phyloP scores from a whole-genome alignment of 1,139 yeast genomes.

The Pneumocystis wakefieldiae region DNA sequence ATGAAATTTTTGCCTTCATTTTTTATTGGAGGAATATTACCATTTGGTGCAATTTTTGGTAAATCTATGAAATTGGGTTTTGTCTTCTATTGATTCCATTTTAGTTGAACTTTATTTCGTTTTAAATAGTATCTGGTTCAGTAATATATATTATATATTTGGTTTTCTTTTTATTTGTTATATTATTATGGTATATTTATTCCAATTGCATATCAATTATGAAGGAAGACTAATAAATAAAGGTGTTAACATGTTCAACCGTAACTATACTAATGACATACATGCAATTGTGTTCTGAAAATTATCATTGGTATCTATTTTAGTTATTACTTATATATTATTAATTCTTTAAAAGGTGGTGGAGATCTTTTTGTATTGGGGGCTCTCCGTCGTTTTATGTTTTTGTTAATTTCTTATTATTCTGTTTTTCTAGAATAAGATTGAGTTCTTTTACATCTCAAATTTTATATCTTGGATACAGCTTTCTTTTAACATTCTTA shows the following conservation, averaged over 20 bases:
- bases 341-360: conserved; percentile 20
- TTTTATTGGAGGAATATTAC: conserved; percentile 75
- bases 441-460: conserved; percentile 65
- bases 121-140: conserved; percentile 84
- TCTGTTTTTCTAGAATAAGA: conserved; percentile 35
- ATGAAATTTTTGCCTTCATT: conserved; percentile 52
- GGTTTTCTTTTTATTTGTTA: conserved; percentile 88
- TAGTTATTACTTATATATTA: neutral
- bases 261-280: conserved; percentile 71
- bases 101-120: conserved; percentile 75
- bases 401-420: conserved; percentile 63
- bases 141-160: conserved; percentile 89
- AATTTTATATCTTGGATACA: conserved; percentile 75
- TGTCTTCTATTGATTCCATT: conserved; percentile 53
- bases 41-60: conserved; percentile 34
- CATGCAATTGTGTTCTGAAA: conserved; percentile 75
- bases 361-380: conserved; percentile 79
- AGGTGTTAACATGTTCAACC: conserved; percentile 57
- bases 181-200: conserved; percentile 37
- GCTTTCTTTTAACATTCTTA: conserved; percentile 50
- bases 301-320: conserved; percentile 70
- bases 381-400: conserved; percentile 83
- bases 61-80: neutral
- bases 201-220: neutral
- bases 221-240: neutral